phyloP scores from a whole-genome alignment of 1,284 basidiomycete genomes.

The Albatrellus sp. region DNA sequence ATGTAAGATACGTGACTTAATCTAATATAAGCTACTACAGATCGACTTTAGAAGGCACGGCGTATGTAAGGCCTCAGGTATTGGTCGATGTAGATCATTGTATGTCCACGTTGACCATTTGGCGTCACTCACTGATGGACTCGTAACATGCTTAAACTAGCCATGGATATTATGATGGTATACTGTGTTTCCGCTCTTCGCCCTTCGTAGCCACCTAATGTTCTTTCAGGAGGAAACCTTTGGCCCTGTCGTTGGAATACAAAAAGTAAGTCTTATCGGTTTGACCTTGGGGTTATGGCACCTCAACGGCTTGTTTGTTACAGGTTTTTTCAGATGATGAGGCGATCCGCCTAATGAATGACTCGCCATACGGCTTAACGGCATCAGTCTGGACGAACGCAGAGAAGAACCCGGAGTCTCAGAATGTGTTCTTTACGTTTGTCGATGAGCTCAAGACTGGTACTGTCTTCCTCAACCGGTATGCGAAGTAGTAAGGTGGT shows the following conservation, averaged over 20 bases:
- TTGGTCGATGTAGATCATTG: constrained; percentile 80
- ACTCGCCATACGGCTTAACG: constrained; percentile 90
- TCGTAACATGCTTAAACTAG: constrained; percentile 23
- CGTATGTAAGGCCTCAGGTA: constrained; percentile 84
- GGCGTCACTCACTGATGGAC: background rate
- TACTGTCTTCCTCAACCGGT: constrained; percentile 87
- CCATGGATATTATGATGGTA: constrained; percentile 88
- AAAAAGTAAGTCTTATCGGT: constrained; percentile 47
- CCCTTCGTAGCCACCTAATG: background rate
- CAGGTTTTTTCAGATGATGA: constrained; percentile 75
- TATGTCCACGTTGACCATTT: constrained; percentile 15
- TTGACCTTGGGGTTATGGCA: background rate
- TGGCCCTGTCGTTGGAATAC: constrained; percentile 84
- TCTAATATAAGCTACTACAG: background rate
- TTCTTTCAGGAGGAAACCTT: constrained; percentile 70
- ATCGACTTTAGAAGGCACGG: constrained; percentile 29
- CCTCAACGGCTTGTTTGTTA: background rate
- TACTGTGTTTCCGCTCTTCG: background rate
- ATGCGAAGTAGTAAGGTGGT: constrained; percentile 4
- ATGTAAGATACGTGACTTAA: background rate
- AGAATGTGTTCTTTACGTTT: constrained; percentile 58
- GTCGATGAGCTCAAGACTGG: constrained; percentile 74
- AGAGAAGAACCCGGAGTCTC: constrained; percentile 40
- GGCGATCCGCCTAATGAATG: constrained; percentile 86
- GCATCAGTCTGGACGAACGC: constrained; percentile 88